phyloP scores from a whole-genome alignment of 1,284 basidiomycete genomes.

The Microbotryum intermedium region DNA sequence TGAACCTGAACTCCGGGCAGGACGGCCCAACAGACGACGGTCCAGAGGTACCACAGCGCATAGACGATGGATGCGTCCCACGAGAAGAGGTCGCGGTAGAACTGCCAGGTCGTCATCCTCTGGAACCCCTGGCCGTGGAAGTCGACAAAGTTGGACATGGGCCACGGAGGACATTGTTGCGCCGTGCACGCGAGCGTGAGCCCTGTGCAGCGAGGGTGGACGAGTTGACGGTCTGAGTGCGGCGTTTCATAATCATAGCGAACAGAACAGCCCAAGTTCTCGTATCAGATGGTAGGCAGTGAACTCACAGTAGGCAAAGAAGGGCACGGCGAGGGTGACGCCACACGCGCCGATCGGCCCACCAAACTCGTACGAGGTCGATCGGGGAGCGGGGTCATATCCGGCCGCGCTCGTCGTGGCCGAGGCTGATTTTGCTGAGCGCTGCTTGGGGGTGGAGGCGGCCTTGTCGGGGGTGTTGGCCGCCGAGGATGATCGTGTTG shows the following conservation, averaged over 20 bases:
- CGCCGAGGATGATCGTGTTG: too few relatives aligned
- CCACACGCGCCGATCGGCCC: slow-evolving; percentile 41
- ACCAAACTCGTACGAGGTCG: slow-evolving; percentile 31
- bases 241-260: too few relatives aligned
- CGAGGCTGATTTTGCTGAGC: background rate
- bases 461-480: too few relatives aligned
- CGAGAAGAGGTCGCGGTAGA: slow-evolving; percentile 55
- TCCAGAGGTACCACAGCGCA: slow-evolving; percentile 82
- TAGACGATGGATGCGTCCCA: slow-evolving; percentile 66
- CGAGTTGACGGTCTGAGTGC: too few relatives aligned
- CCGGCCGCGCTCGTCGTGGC: background rate
- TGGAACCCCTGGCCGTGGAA: slow-evolving; percentile 20
- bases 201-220: slow-evolving; percentile 8
- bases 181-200: slow-evolving; percentile 30
- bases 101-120: slow-evolving; percentile 37
- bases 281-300: too few relatives aligned
- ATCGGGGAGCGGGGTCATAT: slow-evolving; percentile 25
- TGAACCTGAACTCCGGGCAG: slow-evolving; percentile 80
- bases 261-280: too few relatives aligned
- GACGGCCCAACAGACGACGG: slow-evolving; percentile 68
- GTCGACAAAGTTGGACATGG: slow-evolving; percentile 19
- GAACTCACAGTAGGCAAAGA: slow-evolving; percentile 39
- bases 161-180: slow-evolving; percentile 28
- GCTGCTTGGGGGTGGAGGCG: too few relatives aligned
- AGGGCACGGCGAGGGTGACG: slow-evolving; percentile 39